phyloP scores from a whole-genome alignment of 2,329 filamentous ascomycete genomes.

The Sphaerulina populicola region DNA sequence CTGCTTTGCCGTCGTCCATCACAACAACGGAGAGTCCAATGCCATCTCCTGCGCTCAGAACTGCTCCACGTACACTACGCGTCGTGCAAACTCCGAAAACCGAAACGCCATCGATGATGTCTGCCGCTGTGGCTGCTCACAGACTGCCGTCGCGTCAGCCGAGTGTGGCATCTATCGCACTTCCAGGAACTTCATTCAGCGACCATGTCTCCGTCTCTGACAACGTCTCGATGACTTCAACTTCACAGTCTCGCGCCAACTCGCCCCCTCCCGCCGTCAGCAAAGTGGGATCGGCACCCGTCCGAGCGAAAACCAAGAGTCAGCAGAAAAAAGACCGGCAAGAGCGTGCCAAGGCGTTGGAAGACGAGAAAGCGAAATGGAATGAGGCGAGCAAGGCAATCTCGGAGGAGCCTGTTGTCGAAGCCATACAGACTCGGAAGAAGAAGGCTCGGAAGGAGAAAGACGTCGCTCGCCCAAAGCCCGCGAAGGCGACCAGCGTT shows the following conservation, averaged over 20 bases:
- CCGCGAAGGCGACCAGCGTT: slow-evolving; percentile 19
- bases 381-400: slow-evolving; percentile 40
- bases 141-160: slow-evolving; percentile 45
- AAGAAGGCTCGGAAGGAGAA: slow-evolving; percentile 70
- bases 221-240: slow-evolving; percentile 64
- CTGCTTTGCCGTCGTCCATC: slow-evolving; percentile 47
- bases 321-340: slow-evolving; percentile 62
- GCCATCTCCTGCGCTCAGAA: slow-evolving; percentile 38
- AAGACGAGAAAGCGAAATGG: slow-evolving; percentile 40
- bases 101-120: slow-evolving; percentile 44
- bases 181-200: slow-evolving; percentile 64
- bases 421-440: slow-evolving; percentile 69
- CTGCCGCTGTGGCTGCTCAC: slow-evolving; percentile 28
- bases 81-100: slow-evolving; percentile 59
- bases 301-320: slow-evolving; percentile 65
- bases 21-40: slow-evolving; percentile 49
- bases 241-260: slow-evolving; percentile 62
- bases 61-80: slow-evolving; percentile 58
- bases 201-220: slow-evolving; percentile 61
- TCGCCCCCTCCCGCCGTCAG: slow-evolving; percentile 55
- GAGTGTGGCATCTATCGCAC: slow-evolving; percentile 50
- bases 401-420: slow-evolving; percentile 49
- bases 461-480: slow-evolving; percentile 25
- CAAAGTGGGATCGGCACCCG: slow-evolving; percentile 59
- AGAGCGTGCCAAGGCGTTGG: slow-evolving; percentile 40